phyloP scores from a whole-genome alignment of 805 yeast genomes.

The Isabelozyma pseudorhagii region DNA sequence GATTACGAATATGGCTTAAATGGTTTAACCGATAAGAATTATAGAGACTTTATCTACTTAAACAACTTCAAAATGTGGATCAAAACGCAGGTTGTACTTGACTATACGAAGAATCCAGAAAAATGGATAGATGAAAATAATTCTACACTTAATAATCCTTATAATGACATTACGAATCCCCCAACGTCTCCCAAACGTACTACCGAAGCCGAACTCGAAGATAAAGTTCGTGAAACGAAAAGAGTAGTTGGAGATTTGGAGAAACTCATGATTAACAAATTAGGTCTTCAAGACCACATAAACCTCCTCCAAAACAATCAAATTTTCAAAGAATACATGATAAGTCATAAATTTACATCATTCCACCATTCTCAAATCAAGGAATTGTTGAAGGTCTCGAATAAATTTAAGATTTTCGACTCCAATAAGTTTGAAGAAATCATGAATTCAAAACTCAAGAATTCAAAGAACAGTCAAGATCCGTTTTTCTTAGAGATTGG shows the following conservation, averaged over 20 bases:
- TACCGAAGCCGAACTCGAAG: neutral
- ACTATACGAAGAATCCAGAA: constrained; percentile 20
- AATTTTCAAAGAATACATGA: constrained; percentile 23
- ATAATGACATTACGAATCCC: neutral
- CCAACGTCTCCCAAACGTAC: neutral
- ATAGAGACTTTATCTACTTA: constrained; percentile 43
- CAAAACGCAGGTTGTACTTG: constrained; percentile 17
- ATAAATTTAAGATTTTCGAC: neutral
- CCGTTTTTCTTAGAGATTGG: constrained; percentile 7
- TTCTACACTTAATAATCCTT: constrained; percentile 1
- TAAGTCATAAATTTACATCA: constrained; percentile 18
- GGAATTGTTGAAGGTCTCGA: constrained; percentile 5
- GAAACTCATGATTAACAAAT: constrained; percentile 13
- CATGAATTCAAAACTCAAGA: neutral
- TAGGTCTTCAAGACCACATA: constrained; percentile 20
- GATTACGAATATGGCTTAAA: constrained; percentile 24
- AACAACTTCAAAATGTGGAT: constrained; percentile 61
- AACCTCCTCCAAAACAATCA: constrained; percentile 21
- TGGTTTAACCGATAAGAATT: constrained; percentile 32
- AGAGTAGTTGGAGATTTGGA: neutral
- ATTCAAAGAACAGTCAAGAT: neutral
- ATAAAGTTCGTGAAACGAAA: neutral
- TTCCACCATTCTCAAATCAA: constrained; percentile 26
- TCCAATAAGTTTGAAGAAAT: neutral
- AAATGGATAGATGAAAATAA: constrained; percentile 12